Evolutionary conservation across 495 filamentous ascomycete species (phyloP).

Genomic region (Xylaria telfairii): DNA sequence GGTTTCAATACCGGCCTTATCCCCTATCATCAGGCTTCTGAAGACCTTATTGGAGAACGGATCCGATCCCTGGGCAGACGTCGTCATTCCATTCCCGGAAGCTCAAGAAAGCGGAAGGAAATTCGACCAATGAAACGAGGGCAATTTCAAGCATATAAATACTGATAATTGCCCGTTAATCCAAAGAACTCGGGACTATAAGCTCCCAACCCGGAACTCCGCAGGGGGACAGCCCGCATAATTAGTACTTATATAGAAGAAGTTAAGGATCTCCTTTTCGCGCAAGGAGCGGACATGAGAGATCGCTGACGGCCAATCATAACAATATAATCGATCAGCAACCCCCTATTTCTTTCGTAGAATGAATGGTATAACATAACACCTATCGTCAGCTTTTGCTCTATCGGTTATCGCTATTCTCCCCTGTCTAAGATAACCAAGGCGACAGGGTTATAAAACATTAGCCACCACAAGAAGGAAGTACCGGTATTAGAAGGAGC

Average conservation of each 20-base stretch:
- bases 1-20: slow-evolving; percentile 8
- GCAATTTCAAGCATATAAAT: background rate
- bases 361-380: background rate
- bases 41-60: background rate
- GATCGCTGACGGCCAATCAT: background rate
- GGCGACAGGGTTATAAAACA: too few relatives aligned
- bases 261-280: background rate
- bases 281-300: background rate
- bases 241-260: background rate
- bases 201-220: background rate
- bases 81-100: slow-evolving; percentile 6
- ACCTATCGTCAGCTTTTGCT: too few relatives aligned
- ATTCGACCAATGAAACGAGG: background rate
- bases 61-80: background rate
- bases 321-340: background rate
- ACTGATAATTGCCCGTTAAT: background rate
- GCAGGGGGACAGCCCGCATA: background rate
- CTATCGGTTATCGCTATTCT: too few relatives aligned
- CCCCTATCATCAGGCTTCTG: background rate
- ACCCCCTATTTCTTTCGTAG: background rate
- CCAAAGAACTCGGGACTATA: background rate
- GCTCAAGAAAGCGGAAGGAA: background rate
- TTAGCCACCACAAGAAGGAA: too few relatives aligned
- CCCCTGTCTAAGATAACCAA: too few relatives aligned
- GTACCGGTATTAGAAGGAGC: too few relatives aligned